Evolutionary conservation across 257 asterid species (phyloP).

Genomic region (Ballota nigra): DNA sequence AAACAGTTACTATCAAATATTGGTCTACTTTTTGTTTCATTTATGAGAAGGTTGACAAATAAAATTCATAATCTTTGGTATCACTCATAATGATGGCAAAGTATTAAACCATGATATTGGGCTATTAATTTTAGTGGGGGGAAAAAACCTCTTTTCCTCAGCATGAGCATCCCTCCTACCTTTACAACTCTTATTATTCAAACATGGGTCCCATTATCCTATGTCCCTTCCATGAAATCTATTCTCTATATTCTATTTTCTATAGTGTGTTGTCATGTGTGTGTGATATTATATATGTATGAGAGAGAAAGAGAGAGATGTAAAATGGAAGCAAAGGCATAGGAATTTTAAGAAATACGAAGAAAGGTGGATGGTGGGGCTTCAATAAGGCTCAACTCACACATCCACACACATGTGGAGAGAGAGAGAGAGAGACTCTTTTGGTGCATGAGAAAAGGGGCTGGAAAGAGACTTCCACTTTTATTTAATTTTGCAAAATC

Average conservation of each 20-base stretch:
- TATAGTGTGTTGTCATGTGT: not conserved
- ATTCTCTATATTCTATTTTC: not conserved
- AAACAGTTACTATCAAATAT: conserved; percentile 34
- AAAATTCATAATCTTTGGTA: conserved; percentile 44
- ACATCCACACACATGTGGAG: conserved; percentile 6
- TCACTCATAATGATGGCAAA: conserved; percentile 61
- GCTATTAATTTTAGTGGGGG: conserved; percentile 25
- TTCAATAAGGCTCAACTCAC: conserved; percentile 38
- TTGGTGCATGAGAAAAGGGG: conserved; percentile 60
- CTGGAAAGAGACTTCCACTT: conserved; percentile 48
- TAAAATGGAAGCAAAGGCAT: conserved; percentile 63
- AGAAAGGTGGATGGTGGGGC: conserved; percentile 39
- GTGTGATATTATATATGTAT: not conserved
- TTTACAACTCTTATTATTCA: conserved; percentile 42
- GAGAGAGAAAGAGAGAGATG: conserved; percentile 35
- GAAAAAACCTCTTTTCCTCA: conserved; percentile 8
- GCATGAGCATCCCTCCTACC: conserved; percentile 39
- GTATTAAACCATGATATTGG: conserved; percentile 38
- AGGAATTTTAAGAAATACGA: conserved; percentile 24
- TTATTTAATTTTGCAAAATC: conserved; percentile 52
- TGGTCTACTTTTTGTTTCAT: conserved; percentile 38
- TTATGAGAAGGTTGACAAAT: conserved; percentile 44
- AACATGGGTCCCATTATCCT: conserved; percentile 36
- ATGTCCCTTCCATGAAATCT: conserved; percentile 25
- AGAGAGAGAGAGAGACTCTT: conserved; percentile 24